Evolutionary conservation across 139 green algal genomes (phyloP).

Genomic region (Yamagishiella unicocca): DNA sequence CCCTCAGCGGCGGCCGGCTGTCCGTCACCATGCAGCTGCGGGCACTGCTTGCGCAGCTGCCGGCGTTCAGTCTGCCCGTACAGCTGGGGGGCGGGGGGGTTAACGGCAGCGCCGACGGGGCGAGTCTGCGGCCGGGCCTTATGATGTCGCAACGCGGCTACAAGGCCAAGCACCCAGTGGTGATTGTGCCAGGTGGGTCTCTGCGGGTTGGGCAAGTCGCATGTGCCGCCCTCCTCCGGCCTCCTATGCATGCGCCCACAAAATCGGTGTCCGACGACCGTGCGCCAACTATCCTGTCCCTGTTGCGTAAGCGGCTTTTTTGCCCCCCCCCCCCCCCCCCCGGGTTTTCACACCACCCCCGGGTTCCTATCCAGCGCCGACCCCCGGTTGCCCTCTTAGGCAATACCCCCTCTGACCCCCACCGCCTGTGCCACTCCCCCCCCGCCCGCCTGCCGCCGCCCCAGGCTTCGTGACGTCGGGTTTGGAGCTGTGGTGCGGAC

Average conservation of each 20-base stretch:
- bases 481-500: conserved; percentile 83
- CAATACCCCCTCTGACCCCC: no score
- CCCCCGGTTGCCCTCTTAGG: no score
- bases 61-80: not conserved
- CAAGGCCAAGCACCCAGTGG: conserved; percentile 38
- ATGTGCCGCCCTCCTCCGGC: not conserved
- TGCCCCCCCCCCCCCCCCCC: no score
- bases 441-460: not conserved
- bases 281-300: no score
- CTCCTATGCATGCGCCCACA: no score
- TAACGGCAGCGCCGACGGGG: not conserved
- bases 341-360: not conserved
- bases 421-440: not conserved
- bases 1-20: not conserved
- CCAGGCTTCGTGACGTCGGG: conserved; percentile 81
- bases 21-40: not conserved
- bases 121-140: conserved; percentile 44
- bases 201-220: not conserved
- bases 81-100: not conserved
- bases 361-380: not conserved
- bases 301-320: no score
- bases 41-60: conserved; percentile 23
- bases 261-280: no score
- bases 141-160: conserved; percentile 54
- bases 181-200: conserved; percentile 45